Base-by-base conservation (phyloP, 1,139 yeast species). In the Saccharomycopsis crataegensis region DNA sequence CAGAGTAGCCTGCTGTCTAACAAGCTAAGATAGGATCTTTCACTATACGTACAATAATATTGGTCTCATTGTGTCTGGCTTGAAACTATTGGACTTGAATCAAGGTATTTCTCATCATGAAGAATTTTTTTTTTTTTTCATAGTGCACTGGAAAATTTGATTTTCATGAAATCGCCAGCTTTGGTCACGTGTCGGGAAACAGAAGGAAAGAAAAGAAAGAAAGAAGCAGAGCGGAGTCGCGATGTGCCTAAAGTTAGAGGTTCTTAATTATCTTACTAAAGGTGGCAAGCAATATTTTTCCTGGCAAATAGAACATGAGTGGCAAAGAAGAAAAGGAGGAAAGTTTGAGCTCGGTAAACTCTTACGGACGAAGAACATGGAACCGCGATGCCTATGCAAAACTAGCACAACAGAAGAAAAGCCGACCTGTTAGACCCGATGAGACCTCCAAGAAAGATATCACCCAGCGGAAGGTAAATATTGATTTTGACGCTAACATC, bases 291-390 rank as follows among this genome's bases (percentile, higher is more conserved):
- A 36, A 36, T 36, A 12, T 2, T 36, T 36, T 36, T 2, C 12
- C 40, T 2, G n/a, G 40, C 2, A 36, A 36, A 36, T 5, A 12
- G 43, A 14, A 2, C 3, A 12, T 40, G 43, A 40, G 14, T 22
- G 28, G 28, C 4, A 22, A 38, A 22, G 17, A n/a, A 17, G 31
- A 14, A 32, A 38, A 16, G 3, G 7, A 44, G 31, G 44, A 28
- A 22, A 28, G 4, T 36, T 36, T 55, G 17, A 44, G 37, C 3
- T 28, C 49, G 8, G 31, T 34, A 12, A 59, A 59, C 41, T 55
- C 64, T 1, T 83, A 79, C 63, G 91, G 90, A 1, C 70, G 91
- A 58, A 74, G 80, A 58, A 75, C 81, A 8, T 86, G 94, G 94
- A 79, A 86, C 60, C 75, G 77, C 37, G 84, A 82, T 16, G 85